Evolutionary conservation across 257 asterid genomes (phyloP).

Genomic region (Knoxia roxburghii): DNA sequence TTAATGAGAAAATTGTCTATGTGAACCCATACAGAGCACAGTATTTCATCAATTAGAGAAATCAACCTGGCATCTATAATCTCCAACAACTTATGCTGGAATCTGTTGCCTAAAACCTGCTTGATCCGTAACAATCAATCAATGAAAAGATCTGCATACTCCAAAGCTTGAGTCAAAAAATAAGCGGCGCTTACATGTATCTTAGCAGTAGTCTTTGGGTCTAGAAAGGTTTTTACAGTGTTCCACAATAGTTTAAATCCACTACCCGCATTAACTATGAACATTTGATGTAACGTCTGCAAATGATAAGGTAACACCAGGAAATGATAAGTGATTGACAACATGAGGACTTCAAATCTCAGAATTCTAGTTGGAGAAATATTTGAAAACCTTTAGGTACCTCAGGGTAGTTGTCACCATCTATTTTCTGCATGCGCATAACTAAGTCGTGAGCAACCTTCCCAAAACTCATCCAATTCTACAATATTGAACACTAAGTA

Average conservation of each 20-base stretch:
- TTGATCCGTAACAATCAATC: slow-evolving; percentile 21
- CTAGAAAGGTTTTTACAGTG: slow-evolving; percentile 80
- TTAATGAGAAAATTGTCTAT: slow-evolving; percentile 1
- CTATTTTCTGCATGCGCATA: slow-evolving; percentile 88
- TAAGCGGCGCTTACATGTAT: slow-evolving; percentile 53
- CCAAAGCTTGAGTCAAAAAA: slow-evolving; percentile 9
- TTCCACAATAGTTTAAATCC: slow-evolving; percentile 88
- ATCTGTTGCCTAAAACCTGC: slow-evolving; percentile 86
- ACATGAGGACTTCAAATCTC: slow-evolving; percentile 9
- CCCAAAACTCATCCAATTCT: slow-evolving; percentile 97
- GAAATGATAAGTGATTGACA: slow-evolving; percentile 20
- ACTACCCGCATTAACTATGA: slow-evolving; percentile 88
- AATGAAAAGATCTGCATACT: slow-evolving; percentile 18
- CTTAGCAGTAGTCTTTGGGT: slow-evolving; percentile 80
- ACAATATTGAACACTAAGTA: slow-evolving; percentile 25
- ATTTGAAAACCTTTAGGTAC: slow-evolving; percentile 31
- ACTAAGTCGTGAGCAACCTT: slow-evolving; percentile 85
- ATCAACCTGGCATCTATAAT: slow-evolving; percentile 64
- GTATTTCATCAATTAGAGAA: slow-evolving; percentile 19
- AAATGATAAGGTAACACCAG: slow-evolving; percentile 22
- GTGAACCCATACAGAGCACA: not conserved
- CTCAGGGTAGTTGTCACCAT: slow-evolving; percentile 97
- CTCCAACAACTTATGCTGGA: slow-evolving; percentile 72
- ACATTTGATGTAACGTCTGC: slow-evolving; percentile 93
- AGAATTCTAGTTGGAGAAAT: not conserved